These are phyloP conservation scores for Gossypium thurberi DNA, from an alignment of 345 rosid species.

Conservation along the genomic window DNA sequence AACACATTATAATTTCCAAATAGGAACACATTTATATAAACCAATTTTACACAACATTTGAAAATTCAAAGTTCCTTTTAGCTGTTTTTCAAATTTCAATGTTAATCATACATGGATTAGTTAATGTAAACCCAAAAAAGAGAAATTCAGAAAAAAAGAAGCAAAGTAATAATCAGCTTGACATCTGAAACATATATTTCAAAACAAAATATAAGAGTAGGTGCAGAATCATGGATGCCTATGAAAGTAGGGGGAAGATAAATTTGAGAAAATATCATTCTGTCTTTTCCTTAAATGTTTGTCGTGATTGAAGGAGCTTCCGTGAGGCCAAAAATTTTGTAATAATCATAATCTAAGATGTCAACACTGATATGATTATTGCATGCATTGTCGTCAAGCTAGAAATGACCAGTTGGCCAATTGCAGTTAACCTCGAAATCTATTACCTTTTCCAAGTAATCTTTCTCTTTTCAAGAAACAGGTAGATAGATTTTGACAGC, in stretches of 20 bases:
- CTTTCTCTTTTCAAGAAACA: constrained; percentile 21
- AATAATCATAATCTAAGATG: constrained; percentile 12
- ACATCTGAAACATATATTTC: neutral
- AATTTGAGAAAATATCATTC: neutral
- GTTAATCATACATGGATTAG: neutral
- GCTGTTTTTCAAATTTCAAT: neutral
- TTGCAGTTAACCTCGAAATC: constrained; percentile 16
- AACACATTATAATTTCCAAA: neutral
- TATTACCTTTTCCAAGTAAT: constrained; percentile 24
- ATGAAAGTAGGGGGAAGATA: neutral
- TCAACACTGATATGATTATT: constrained; percentile 52
- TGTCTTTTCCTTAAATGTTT: neutral
- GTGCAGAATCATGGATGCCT: constrained; percentile 17
- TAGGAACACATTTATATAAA: too few species aligned
- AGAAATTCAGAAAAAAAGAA: neutral
- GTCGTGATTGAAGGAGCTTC: constrained; percentile 47
- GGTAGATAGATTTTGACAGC: neutral
- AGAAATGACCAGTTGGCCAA: constrained; percentile 55
- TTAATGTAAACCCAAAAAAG: neutral
- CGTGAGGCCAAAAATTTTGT: constrained; percentile 23
- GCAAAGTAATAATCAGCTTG: neutral
- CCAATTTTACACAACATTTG: neutral
- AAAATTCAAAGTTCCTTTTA: neutral
- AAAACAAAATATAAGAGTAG: constrained; percentile 14
- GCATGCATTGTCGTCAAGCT: constrained; percentile 36